A percentile compares a stretch with the other conserved stretches of the same genome.
Conservation (phyloP, 225 moss, liverwort and hornwort genomes). For the Rhytidiadelphus loreus region DNA sequence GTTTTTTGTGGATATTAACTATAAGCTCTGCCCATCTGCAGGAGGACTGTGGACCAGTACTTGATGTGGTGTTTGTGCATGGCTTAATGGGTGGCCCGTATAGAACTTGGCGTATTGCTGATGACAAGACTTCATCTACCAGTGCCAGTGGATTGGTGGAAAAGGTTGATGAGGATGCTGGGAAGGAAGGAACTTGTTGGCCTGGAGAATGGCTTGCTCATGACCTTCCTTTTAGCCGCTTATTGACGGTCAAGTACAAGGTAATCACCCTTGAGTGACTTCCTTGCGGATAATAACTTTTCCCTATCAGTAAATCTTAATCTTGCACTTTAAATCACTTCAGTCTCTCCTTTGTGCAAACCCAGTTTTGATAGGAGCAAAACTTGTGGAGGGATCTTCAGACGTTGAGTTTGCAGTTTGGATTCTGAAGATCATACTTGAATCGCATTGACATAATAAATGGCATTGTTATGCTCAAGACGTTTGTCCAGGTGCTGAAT, state of each 20-base stretch:
- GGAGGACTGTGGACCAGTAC: constrained; percentile 45
- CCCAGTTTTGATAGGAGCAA: background rate
- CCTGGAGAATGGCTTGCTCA: constrained; percentile 84
- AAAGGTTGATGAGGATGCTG: constrained; percentile 77
- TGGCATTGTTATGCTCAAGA: background rate
- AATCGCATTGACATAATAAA: background rate
- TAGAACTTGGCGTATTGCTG: constrained; percentile 96
- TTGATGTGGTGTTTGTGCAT: constrained; percentile 98
- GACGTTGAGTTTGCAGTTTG: constrained; percentile 14
- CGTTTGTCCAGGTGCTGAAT: constrained; percentile 14
- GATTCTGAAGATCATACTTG: constrained; percentile 6
- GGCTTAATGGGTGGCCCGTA: constrained; percentile 94
- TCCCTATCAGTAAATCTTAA: background rate
- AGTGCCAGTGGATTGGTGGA: constrained; percentile 65
- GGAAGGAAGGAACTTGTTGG: constrained; percentile 93
- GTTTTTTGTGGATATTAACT: background rate
- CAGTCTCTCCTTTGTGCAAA: background rate
- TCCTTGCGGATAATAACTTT: background rate
- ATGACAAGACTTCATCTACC: constrained; percentile 73
- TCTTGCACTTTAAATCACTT: background rate
- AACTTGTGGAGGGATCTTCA: constrained; percentile 4
- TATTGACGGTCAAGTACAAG: constrained; percentile 96
- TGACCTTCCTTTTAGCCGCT: constrained; percentile 78
- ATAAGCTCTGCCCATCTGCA: constrained; percentile 3
- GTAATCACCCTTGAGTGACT: constrained; percentile 11